These are phyloP conservation scores for Quercus dentata DNA, from an alignment of 306 rosid genomes.

Conservation along the genomic window DNA sequence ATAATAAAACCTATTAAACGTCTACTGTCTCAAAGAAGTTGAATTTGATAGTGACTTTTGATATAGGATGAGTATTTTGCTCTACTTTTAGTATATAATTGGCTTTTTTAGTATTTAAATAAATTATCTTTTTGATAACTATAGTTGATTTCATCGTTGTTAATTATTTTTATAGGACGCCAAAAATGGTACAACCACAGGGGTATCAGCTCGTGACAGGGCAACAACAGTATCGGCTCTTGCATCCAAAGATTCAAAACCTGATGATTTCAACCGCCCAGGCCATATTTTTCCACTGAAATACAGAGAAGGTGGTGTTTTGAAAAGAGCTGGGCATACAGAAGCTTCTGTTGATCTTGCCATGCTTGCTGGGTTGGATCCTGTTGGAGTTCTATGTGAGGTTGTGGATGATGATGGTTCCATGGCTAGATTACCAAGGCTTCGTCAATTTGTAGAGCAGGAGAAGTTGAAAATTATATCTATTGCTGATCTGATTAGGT, in stretches of 20 bases:
- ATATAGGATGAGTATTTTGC: slow-evolving; percentile 3
- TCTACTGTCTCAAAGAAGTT: background rate
- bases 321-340: slow-evolving; percentile 96
- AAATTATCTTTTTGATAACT: background rate
- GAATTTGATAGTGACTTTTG: background rate
- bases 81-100: slow-evolving; percentile 8
- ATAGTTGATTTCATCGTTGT: slow-evolving; percentile 22
- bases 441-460: slow-evolving; percentile 64
- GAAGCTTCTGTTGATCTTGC: slow-evolving; percentile 98
- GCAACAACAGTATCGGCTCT: slow-evolving; percentile 83
- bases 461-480: slow-evolving; percentile 84
- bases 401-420: slow-evolving; percentile 98
- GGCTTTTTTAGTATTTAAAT: background rate
- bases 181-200: slow-evolving; percentile 82
- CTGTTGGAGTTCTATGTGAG: slow-evolving; percentile 82
- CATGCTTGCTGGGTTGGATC: slow-evolving; percentile 77
- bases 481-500: slow-evolving; percentile 95
- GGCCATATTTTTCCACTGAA: slow-evolving; percentile 94
- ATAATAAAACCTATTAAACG: background rate
- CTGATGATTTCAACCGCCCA: slow-evolving; percentile 86
- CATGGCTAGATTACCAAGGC: slow-evolving; percentile 95
- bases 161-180: slow-evolving; percentile 55
- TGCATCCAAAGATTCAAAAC: slow-evolving; percentile 84
- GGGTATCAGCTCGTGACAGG: slow-evolving; percentile 90
- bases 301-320: slow-evolving; percentile 93